A percentile compares a stretch with the other conserved stretches of the same genome.
Evolutionary conservation across 1,284 basidiomycete species (phyloP).

Genomic region (Ceratobasidium sp.): DNA sequence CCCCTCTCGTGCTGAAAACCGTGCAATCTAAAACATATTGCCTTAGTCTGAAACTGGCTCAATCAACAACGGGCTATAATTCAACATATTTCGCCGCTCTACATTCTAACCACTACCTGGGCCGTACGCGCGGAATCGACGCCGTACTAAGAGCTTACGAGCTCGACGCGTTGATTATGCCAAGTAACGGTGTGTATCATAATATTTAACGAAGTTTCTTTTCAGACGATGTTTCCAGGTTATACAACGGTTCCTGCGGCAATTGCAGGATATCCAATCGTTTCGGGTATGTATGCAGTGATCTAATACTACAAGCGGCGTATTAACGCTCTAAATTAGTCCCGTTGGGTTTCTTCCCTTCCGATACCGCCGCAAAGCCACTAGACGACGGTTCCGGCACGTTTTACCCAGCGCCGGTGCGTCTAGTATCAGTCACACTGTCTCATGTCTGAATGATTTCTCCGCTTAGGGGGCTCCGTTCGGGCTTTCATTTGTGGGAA

Average conservation of each 20-base stretch:
- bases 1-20: not conserved
- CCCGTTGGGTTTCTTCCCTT: slow-evolving; percentile 35
- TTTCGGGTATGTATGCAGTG: slow-evolving; percentile 59
- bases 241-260: slow-evolving; percentile 55
- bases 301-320: no score
- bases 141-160: slow-evolving; percentile 56
- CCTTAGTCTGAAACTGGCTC: not conserved
- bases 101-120: slow-evolving; percentile 64
- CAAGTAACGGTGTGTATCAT: slow-evolving; percentile 26
- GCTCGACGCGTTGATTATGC: slow-evolving; percentile 38
- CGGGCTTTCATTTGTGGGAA: slow-evolving; percentile 75
- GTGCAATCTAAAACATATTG: not conserved
- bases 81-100: slow-evolving; percentile 65
- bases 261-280: slow-evolving; percentile 71
- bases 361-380: not conserved
- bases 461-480: slow-evolving; percentile 66
- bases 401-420: slow-evolving; percentile 36
- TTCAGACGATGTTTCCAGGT: not conserved
- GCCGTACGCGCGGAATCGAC: slow-evolving; percentile 67
- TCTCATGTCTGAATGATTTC: not conserved
- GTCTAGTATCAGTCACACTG: not conserved
- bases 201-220: not conserved
- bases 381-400: slow-evolving; percentile 11
- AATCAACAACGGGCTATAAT: slow-evolving; percentile 66
- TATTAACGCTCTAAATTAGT: not conserved